phyloP scores from a whole-genome alignment of 306 rosid genomes.

The Dalbergia cochinchinensis region DNA sequence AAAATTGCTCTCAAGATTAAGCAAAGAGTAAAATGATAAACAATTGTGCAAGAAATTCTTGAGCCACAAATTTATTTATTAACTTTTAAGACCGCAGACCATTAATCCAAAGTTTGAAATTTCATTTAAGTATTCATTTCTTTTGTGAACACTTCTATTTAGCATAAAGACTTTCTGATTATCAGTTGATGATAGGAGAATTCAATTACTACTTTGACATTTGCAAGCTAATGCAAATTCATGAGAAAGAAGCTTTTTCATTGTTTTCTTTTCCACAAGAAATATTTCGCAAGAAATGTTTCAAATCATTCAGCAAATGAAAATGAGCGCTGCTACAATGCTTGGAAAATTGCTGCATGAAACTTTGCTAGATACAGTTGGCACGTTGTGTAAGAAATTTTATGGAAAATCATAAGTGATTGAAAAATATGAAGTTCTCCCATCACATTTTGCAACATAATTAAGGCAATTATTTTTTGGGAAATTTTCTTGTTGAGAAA shows the following conservation, averaged over 20 bases:
- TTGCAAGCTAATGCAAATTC: not conserved
- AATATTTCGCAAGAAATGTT: not conserved
- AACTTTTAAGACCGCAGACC: not conserved
- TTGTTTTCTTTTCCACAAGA: conserved; percentile 1
- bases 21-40: not conserved
- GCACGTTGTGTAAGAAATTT: too few species aligned
- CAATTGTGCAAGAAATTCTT: not conserved
- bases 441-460: too few species aligned
- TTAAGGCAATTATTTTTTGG: too few species aligned
- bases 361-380: too few species aligned
- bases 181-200: too few species aligned
- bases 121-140: not conserved
- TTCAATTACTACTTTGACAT: not conserved
- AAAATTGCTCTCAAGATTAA: conserved; percentile 7
- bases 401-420: too few species aligned
- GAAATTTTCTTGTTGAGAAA: too few species aligned
- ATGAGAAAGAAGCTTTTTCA: conserved; percentile 11
- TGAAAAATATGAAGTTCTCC: too few species aligned
- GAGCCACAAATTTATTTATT: not conserved
- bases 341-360: too few species aligned
- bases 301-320: conserved; percentile 26
- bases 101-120: not conserved
- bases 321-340: not conserved
- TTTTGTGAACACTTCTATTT: not conserved
- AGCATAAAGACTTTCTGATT: not conserved